Conservation (phyloP, 2,329 filamentous ascomycete genomes). For the Phoma sp. region DNA sequence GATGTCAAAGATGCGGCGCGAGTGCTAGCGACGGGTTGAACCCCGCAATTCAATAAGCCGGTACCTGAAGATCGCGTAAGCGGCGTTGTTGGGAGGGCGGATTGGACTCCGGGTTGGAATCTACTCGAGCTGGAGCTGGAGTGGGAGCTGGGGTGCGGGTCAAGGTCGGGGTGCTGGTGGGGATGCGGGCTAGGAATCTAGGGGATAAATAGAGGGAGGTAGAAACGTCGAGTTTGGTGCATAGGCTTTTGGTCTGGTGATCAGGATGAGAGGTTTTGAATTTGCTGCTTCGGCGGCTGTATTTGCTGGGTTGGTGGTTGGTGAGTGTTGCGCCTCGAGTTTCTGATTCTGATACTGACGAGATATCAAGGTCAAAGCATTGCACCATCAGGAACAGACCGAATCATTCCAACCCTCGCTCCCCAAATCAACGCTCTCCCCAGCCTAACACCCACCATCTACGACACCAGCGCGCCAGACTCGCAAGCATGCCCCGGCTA, state of each 20-base stretch:
- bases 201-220: no score
- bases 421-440: constrained; percentile 18
- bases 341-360: not conserved
- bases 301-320: not conserved
- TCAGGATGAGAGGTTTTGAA: not conserved
- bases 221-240: not conserved
- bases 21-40: no score
- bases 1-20: no score
- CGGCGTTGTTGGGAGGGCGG: no score
- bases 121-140: no score
- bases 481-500: constrained; percentile 67
- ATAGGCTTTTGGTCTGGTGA: not conserved
- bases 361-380: constrained; percentile 1
- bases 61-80: no score
- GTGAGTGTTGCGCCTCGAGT: not conserved
- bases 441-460: constrained; percentile 23
- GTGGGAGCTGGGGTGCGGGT: no score
- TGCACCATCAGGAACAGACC: constrained; percentile 2
- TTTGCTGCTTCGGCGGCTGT: not conserved
- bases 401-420: constrained; percentile 10
- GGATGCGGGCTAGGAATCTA: no score
- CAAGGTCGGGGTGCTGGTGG: no score
- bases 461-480: constrained; percentile 22
- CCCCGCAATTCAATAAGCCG: no score
- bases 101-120: no score